A percentile compares a stretch with the other conserved stretches of the same genome.
These are phyloP conservation scores for Cyberlindnera nakhonratchasimensis DNA, from an alignment of 805 yeast genomes.

Conservation along the genomic window DNA sequence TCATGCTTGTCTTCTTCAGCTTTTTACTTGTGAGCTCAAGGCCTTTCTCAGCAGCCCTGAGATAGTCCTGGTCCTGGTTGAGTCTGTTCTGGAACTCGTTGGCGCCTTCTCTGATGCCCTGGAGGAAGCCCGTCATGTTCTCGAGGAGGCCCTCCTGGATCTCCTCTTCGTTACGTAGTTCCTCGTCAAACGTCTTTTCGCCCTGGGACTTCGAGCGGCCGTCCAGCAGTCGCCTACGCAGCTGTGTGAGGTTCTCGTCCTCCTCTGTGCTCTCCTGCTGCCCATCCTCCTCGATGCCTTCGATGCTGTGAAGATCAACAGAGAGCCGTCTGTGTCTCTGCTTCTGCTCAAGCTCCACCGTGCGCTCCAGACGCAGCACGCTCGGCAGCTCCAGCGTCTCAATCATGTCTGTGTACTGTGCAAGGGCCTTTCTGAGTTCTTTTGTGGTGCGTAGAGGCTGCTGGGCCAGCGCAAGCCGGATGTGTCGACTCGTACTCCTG, in stretches of 20 bases:
- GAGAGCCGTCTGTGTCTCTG: conserved; percentile 19
- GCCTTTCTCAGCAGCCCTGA: conserved; percentile 41
- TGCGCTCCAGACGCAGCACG: conserved; percentile 8
- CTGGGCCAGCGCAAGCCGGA: conserved; percentile 2
- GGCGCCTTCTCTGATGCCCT: conserved; percentile 37
- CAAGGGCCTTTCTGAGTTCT: not conserved
- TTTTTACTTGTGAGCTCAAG: conserved; percentile 36
- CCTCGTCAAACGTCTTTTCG: conserved; percentile 29
- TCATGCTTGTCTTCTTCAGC: conserved; percentile 31
- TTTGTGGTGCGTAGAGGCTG: not conserved
- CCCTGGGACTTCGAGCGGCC: conserved; percentile 16
- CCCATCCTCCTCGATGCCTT: conserved; percentile 6
- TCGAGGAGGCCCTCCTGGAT: conserved; percentile 35
- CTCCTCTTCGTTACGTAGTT: conserved; percentile 35
- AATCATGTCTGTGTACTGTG: conserved; percentile 8
- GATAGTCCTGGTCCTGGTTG: conserved; percentile 35
- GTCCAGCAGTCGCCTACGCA: conserved; percentile 31
- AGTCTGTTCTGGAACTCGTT: conserved; percentile 38
- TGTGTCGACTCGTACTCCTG: conserved; percentile 6
- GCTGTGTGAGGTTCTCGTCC: conserved; percentile 30
- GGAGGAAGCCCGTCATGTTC: conserved; percentile 37
- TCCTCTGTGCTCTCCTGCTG: conserved; percentile 12
- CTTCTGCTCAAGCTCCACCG: conserved; percentile 8
- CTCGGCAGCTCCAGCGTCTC: conserved; percentile 12
- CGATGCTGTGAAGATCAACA: conserved; percentile 21